Evolutionary conservation across 225 moss, liverwort and hornwort genomes (phyloP).

Genomic region (Polytrichum formosum): DNA sequence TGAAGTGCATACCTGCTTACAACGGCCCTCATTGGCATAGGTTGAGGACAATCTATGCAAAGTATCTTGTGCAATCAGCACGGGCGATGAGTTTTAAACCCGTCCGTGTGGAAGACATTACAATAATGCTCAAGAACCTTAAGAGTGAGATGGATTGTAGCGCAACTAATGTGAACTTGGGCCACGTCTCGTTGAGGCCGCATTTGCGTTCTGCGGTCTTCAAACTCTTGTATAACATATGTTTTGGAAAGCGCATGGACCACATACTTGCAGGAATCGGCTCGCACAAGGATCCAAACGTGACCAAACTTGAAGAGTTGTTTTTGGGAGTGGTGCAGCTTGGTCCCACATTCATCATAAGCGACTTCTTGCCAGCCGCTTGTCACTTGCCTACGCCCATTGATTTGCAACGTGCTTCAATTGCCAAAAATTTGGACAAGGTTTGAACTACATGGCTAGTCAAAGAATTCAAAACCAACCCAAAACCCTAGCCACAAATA

Average conservation of each 20-base stretch:
- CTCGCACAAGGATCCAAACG: constrained; percentile 56
- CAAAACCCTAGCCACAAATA: no score
- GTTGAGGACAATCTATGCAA: constrained; percentile 28
- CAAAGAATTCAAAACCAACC: no score
- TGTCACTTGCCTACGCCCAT: constrained; percentile 46
- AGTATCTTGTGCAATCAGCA: constrained; percentile 21
- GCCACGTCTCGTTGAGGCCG: constrained; percentile 41
- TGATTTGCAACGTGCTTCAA: constrained; percentile 46
- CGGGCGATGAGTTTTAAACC: constrained; percentile 25
- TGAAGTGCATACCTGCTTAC: constrained; percentile 29
- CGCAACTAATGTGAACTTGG: constrained; percentile 17
- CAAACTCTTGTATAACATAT: constrained; percentile 54
- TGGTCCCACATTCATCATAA: constrained; percentile 49
- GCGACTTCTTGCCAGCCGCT: constrained; percentile 40
- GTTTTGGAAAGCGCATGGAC: constrained; percentile 63
- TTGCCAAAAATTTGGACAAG: constrained; percentile 39
- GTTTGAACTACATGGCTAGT: constrained; percentile 9
- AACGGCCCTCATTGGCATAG: constrained; percentile 33
- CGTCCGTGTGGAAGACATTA: constrained; percentile 26
- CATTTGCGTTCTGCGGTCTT: constrained; percentile 46
- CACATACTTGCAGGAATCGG: constrained; percentile 33
- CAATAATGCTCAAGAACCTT: constrained; percentile 33
- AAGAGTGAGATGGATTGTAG: constrained; percentile 40
- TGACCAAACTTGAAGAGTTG: constrained; percentile 45
- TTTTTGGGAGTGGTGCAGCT: constrained; percentile 60